Percentiles rank a stretch among this genome's conserved stretches.
These are phyloP conservation scores for Phaffomyces antillensis DNA, from an alignment of 805 yeast species.

Conservation along the genomic window DNA sequence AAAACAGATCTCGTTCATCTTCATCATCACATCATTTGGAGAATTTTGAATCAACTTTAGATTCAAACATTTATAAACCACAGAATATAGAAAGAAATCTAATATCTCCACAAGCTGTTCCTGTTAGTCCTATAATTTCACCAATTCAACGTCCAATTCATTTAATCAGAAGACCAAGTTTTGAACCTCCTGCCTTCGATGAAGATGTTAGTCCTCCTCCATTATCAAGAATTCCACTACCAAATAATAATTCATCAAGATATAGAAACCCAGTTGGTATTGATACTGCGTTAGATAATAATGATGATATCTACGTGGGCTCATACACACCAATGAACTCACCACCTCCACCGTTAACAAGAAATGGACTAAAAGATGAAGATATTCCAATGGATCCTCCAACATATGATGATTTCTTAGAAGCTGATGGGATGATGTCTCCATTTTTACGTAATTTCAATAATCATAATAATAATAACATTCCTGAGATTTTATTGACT, in stretches of 20 bases:
- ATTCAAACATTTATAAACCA: slow-evolving; percentile 52
- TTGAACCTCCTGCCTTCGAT: slow-evolving; percentile 60
- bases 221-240: slow-evolving; percentile 1
- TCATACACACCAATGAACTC: slow-evolving; percentile 5
- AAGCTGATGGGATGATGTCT: slow-evolving; percentile 8
- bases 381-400: slow-evolving; percentile 29
- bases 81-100: slow-evolving; percentile 36
- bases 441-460: slow-evolving; percentile 2
- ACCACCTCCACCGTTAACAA: slow-evolving; percentile 2
- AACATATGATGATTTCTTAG: slow-evolving; percentile 25
- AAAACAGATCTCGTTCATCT: slow-evolving; percentile 24
- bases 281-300: neutral
- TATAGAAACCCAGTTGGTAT: neutral
- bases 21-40: slow-evolving; percentile 27
- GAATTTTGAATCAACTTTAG: slow-evolving; percentile 27
- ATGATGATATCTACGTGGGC: neutral
- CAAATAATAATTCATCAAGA: neutral
- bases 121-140: slow-evolving; percentile 44
- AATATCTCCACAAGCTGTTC: slow-evolving; percentile 60
- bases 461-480: neutral
- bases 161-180: slow-evolving; percentile 44
- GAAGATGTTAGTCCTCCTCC: slow-evolving; percentile 35
- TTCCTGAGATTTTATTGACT: slow-evolving; percentile 1
- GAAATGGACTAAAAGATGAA: slow-evolving; percentile 3
- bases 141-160: slow-evolving; percentile 47